These are phyloP conservation scores for Oryza glumipatula DNA, from an alignment of 176 grass and related monocot genomes.

Conservation along the genomic window DNA sequence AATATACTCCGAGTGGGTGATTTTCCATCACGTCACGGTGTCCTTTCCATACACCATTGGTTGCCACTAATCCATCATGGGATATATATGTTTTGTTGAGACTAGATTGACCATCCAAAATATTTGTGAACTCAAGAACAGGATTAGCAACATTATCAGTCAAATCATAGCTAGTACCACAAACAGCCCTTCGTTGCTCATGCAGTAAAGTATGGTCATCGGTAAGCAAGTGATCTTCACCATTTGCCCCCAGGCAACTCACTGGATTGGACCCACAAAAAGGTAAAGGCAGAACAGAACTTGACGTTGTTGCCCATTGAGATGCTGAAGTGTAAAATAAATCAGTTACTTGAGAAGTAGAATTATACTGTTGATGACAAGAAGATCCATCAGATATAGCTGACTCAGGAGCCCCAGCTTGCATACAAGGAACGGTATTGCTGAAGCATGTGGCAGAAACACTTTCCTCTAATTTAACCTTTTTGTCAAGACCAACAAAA, in stretches of 20 bases:
- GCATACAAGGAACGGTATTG: conserved; percentile 30
- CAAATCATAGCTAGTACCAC: conserved; percentile 42
- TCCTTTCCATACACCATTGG: neutral
- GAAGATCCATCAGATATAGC: conserved; percentile 53
- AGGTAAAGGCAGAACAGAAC: conserved; percentile 38
- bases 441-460: conserved; percentile 38
- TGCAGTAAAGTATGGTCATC: conserved; percentile 28
- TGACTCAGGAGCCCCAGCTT: conserved; percentile 29
- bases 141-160: conserved; percentile 29
- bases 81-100: neutral
- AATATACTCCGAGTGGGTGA: conserved; percentile 4
- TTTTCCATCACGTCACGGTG: conserved; percentile 8
- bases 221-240: conserved; percentile 7
- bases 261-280: conserved; percentile 33
- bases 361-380: conserved; percentile 47
- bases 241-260: neutral
- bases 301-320: conserved; percentile 39
- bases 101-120: conserved; percentile 39
- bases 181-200: conserved; percentile 21
- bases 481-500: conserved; percentile 27
- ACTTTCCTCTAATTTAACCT: conserved; percentile 43
- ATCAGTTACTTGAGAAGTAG: conserved; percentile 53
- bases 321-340: conserved; percentile 42
- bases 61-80: conserved; percentile 33
- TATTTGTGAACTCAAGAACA: conserved; percentile 29